Evolutionary conservation across 208 protist species (phyloP), one percentile per base, ranked within the genome.

Genomic region (Leishmania amazonensis): DNA sequence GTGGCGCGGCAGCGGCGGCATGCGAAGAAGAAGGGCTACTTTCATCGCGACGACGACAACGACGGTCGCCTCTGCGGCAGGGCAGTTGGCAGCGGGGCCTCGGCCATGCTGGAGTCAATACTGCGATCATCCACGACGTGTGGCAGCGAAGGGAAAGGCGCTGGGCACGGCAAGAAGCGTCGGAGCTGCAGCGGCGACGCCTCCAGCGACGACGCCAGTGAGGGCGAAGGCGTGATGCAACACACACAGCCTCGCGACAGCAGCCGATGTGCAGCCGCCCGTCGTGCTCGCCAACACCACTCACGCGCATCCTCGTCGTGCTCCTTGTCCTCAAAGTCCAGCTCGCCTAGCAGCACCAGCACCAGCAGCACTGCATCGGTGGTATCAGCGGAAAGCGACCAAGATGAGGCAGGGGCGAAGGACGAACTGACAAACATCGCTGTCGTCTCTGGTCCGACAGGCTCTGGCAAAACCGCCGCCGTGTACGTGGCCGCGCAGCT

Each of bases 401-500:
- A 77, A 4, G 80, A 75, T 35, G 81, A 84, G 9, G 75, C 42
- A 4, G 77, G 24, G 7, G 53, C 80, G 3, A 75, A 81, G 42
- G 89, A 94, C n/a, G 89, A 95, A 64, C 88, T 97, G 35, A 95
- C 94, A 1, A 97, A 95, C 78, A 95, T 97, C 72, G 92, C 90
- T 31, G 89, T 97, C 78, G 78, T 97, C 13, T 86, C 89, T 38
- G 94, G 94, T 31, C 88, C 92, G 0, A 93, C 85, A 47, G 94
- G 94, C 13, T 83, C 87, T 17, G 94, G 94, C 54, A 97, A 97
- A 78, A 97, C 90, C 19, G 91, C 94, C 6, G 89, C 90, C 19
- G 94, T 97, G 17, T 97, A 97, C 83, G 78, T 95, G 28, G 94
- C 90, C 40, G 91, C 94, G 21, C 83, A 89, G 42, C 83, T 95